Percentiles rank a stretch among this genome's conserved stretches.
phyloP scores from a whole-genome alignment of 73 alveolate genomes.

The Uronychia binucleata region DNA sequence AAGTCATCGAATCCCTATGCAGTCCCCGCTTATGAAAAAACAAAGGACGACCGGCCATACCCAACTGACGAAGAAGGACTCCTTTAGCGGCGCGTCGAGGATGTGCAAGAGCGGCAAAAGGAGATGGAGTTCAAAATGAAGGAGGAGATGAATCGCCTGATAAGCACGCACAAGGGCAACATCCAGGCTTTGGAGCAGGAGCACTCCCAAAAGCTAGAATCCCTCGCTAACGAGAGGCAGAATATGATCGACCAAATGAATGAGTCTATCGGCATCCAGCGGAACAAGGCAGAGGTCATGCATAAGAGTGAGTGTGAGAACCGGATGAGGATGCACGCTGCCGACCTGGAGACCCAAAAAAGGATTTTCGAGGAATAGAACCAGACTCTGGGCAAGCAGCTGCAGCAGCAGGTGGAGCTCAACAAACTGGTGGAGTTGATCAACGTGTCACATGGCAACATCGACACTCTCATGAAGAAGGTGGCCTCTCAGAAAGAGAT shows the following conservation, averaged over 20 bases:
- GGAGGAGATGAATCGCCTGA: neutral
- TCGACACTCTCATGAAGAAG: conserved; percentile 10
- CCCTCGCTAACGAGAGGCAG: conserved; percentile 17
- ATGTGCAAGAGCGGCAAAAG: neutral
- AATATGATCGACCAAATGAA: conserved; percentile 5
- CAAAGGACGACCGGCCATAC: neutral
- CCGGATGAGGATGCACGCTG: neutral
- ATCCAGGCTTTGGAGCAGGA: neutral
- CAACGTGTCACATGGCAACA: conserved; percentile 4
- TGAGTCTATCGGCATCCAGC: neutral
- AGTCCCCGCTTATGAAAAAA: neutral
- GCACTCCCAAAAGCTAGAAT: neutral
- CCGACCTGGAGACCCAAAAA: conserved; percentile 11
- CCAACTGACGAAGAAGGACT: neutral
- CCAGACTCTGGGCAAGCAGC: conserved; percentile 10
- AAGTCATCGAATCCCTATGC: neutral
- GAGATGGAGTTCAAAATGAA: neutral
- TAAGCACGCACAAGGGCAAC: neutral
- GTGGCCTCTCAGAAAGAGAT: conserved; percentile 2
- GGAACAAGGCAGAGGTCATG: conserved; percentile 22
- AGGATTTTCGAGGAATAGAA: conserved; percentile 10
- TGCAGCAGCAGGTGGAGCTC: conserved; percentile 23
- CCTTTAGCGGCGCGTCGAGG: neutral
- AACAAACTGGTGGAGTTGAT: conserved; percentile 25
- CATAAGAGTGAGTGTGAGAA: conserved; percentile 3